These are phyloP conservation scores for Clarireedia paspali DNA, from an alignment of 2,329 filamentous ascomycete genomes.

Conservation along the genomic window DNA sequence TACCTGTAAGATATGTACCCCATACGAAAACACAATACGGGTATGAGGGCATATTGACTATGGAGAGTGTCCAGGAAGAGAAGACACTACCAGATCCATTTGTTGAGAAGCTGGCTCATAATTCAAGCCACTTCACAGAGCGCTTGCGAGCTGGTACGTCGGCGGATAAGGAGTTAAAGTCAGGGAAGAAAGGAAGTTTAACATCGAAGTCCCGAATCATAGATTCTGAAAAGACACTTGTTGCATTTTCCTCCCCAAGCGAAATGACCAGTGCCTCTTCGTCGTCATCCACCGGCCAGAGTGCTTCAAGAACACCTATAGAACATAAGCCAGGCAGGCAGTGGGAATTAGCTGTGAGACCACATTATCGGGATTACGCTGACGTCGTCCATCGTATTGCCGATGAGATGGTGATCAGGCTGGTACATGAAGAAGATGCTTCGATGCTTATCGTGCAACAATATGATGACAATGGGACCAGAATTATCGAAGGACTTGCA, in stretches of 20 bases:
- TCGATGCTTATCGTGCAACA: constrained; percentile 24
- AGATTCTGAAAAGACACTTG: constrained; percentile 17
- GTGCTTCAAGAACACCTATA: constrained; percentile 13
- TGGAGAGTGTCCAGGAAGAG: constrained; percentile 17
- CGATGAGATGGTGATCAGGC: constrained; percentile 27
- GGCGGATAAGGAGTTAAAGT: not conserved
- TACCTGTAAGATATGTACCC: constrained; percentile 19
- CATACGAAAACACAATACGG: constrained; percentile 22
- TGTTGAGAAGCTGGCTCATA: constrained; percentile 9
- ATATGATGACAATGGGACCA: constrained; percentile 24
- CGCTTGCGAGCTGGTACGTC: constrained; percentile 12
- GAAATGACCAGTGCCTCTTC: not conserved
- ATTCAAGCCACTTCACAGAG: constrained; percentile 17
- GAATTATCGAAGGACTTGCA: constrained; percentile 18
- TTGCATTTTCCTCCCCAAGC: constrained; percentile 11
- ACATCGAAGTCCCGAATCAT: not conserved
- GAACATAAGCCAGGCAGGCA: constrained; percentile 10
- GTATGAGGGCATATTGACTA: constrained; percentile 20
- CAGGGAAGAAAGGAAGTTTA: not conserved
- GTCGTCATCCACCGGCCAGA: constrained; percentile 5
- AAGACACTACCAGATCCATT: constrained; percentile 23
- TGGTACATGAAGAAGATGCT: constrained; percentile 24
- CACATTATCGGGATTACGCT: constrained; percentile 24
- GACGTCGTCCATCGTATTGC: constrained; percentile 24
- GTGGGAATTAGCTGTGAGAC: constrained; percentile 25